Conservation (phyloP, 164 flowering plant species). For the Platanus orientalis region DNA sequence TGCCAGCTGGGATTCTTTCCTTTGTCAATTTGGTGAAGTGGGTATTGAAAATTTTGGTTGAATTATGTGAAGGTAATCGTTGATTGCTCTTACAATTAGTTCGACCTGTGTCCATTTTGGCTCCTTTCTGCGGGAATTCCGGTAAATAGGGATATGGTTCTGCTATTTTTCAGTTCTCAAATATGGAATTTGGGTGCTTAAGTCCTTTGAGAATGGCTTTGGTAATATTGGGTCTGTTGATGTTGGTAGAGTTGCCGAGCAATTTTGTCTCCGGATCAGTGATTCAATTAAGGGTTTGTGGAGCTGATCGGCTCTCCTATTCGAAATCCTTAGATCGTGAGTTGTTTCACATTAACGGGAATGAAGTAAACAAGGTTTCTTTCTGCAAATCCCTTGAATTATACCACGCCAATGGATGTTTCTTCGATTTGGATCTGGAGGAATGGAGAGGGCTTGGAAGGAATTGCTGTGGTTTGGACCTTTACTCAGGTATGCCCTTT, state of each 20-base stretch:
- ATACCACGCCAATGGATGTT: constrained; percentile 25
- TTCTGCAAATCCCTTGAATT: constrained; percentile 41
- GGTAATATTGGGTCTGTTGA: constrained; percentile 21
- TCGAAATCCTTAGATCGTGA: constrained; percentile 23
- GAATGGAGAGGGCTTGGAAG: constrained; percentile 17
- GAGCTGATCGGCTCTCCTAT: constrained; percentile 26
- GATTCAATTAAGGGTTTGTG: constrained; percentile 28
- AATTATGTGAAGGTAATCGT: constrained; percentile 2
- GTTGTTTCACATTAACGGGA: constrained; percentile 41
- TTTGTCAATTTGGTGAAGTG: constrained; percentile 15
- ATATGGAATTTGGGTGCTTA: constrained; percentile 6
- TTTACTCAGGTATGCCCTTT: constrained; percentile 27
- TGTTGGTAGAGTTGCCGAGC: constrained; percentile 26
- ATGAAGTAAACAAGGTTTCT: constrained; percentile 28
- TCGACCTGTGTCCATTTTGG: not conserved
- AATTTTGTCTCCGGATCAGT: constrained; percentile 25
- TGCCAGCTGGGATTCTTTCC: constrained; percentile 9
- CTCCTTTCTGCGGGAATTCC: not conserved
- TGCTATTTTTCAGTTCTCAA: not conserved
- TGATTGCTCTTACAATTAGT: no score
- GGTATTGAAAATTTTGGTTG: constrained; percentile 6
- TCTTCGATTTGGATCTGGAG: constrained; percentile 13
- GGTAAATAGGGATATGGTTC: constrained; percentile 5
- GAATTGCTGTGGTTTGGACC: constrained; percentile 26
- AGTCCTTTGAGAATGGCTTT: constrained; percentile 23